phyloP scores from a whole-genome alignment of 2,329 filamentous ascomycete species.

The Arthrobotrys iridis region DNA sequence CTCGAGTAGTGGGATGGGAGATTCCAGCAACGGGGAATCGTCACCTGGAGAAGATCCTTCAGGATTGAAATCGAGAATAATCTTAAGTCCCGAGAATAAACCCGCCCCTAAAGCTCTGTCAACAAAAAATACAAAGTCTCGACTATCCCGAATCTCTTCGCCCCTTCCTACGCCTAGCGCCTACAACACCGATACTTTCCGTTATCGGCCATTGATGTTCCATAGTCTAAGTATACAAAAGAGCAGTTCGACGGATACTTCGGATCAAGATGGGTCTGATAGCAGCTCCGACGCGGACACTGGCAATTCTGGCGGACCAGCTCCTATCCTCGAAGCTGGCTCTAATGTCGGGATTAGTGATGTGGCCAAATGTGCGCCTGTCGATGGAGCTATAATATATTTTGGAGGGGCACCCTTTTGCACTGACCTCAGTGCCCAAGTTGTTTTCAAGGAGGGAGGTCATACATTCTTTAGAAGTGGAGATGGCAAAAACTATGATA shows the following conservation, averaged over 20 bases:
- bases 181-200: constrained; percentile 35
- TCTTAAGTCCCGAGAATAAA: constrained; percentile 61
- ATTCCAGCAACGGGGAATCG: constrained; percentile 63
- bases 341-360: constrained; percentile 31
- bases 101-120: constrained; percentile 56
- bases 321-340: constrained; percentile 40
- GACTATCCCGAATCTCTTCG: constrained; percentile 37
- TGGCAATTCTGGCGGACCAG: constrained; percentile 31
- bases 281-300: constrained; percentile 33
- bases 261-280: constrained; percentile 35
- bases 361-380: constrained; percentile 35
- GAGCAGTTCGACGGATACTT: constrained; percentile 29
- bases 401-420: constrained; percentile 83
- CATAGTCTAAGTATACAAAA: constrained; percentile 28
- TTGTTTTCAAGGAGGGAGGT: constrained; percentile 65
- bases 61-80: constrained; percentile 61
- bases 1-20: constrained; percentile 63
- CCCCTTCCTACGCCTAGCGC: background rate
- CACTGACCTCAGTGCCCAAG: constrained; percentile 72
- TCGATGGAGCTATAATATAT: constrained; percentile 77
- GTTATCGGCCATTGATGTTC: constrained; percentile 41
- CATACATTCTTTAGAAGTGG: constrained; percentile 56
- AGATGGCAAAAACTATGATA: constrained; percentile 44
- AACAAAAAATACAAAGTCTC: constrained; percentile 58
- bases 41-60: constrained; percentile 61